Evolutionary conservation across 2,329 filamentous ascomycete genomes (phyloP).

Genomic region (Epichloe sp.): DNA sequence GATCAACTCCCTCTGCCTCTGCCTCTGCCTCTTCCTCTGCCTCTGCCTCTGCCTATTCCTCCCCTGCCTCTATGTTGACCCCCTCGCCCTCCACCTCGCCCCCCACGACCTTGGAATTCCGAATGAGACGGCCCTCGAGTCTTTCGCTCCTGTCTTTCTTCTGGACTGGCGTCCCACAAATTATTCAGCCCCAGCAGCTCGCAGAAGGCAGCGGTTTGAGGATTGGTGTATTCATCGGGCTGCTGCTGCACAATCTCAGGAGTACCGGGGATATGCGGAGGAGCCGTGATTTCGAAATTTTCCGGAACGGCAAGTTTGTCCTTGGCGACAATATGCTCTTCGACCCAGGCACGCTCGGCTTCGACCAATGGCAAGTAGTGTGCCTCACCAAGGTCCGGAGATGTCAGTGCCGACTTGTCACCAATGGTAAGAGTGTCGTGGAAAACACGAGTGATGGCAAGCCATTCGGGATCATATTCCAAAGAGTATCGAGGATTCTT

Average conservation of each 20-base stretch:
- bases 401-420: conserved; percentile 36
- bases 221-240: conserved; percentile 73
- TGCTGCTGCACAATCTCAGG: conserved; percentile 47
- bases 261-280: conserved; percentile 46
- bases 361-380: conserved; percentile 57
- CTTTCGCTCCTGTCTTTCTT: conserved; percentile 51
- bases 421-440: conserved; percentile 52
- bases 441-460: conserved; percentile 82
- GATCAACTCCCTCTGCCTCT: background rate
- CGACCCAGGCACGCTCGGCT: conserved; percentile 63
- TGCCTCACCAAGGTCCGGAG: conserved; percentile 53
- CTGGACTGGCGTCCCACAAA: conserved; percentile 56
- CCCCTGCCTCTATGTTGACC: conserved; percentile 8
- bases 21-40: background rate
- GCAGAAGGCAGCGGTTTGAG: conserved; percentile 76
- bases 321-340: conserved; percentile 54
- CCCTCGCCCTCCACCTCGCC: conserved; percentile 16
- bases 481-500: conserved; percentile 39
- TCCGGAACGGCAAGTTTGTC: conserved; percentile 57
- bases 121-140: conserved; percentile 40
- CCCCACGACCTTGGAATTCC: conserved; percentile 19
- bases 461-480: conserved; percentile 86
- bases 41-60: conserved; percentile 6
- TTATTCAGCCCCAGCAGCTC: conserved; percentile 64
- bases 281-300: conserved; percentile 68